phyloP scores from a whole-genome alignment of 2,329 filamentous ascomycete species.

The Ceratocystis eucalypticola region DNA sequence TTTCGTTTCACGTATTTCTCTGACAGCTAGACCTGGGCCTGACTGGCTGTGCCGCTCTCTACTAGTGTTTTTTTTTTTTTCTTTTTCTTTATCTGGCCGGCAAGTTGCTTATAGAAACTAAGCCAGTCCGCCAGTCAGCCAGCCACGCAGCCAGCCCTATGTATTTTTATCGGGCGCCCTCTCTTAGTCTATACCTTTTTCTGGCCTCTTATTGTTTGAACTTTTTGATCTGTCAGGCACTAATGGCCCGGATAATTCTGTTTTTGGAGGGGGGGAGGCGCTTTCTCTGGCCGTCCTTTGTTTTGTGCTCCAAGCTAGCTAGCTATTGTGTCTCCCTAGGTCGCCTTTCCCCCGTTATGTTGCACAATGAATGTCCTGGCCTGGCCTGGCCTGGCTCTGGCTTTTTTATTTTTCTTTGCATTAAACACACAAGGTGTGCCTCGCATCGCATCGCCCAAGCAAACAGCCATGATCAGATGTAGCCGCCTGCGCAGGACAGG shows the following conservation, averaged over 20 bases:
- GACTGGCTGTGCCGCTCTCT: neutral
- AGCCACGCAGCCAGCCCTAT: neutral
- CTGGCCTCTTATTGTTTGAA: neutral
- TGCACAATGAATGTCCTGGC: too few species aligned
- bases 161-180: neutral
- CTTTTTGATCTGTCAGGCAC: neutral
- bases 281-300: neutral
- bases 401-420: neutral
- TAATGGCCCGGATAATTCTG: neutral
- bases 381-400: neutral
- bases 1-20: neutral
- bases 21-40: neutral
- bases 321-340: neutral
- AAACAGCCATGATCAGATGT: neutral
- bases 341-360: too few species aligned
- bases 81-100: neutral
- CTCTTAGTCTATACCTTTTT: neutral
- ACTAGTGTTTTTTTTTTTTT: neutral
- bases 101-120: neutral
- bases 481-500: neutral
- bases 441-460: neutral
- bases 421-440: neutral
- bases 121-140: neutral
- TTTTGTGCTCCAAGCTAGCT: neutral
- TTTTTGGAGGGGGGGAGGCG: neutral